A percentile compares a stretch with the other conserved stretches of the same genome.
Evolutionary conservation across 495 filamentous ascomycete genomes (phyloP).

Genomic region (Penicillium turbatum): DNA sequence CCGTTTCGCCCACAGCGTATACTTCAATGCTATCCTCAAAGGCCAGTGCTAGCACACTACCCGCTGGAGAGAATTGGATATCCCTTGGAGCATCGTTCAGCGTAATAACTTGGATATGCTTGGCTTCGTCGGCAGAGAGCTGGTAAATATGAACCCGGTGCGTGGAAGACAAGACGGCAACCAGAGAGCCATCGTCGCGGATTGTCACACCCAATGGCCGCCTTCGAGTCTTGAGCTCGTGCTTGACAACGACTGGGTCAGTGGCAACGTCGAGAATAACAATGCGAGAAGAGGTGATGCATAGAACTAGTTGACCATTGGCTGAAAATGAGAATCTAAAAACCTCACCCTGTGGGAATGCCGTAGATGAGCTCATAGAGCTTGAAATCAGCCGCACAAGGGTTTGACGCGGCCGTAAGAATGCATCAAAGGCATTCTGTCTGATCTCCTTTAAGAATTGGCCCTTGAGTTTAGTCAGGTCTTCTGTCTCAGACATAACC

Average conservation of each 20-base stretch:
- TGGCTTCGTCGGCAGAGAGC: constrained; percentile 56
- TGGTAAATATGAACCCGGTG: constrained; percentile 81
- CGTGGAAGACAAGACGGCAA: constrained; percentile 77
- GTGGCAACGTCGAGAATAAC: constrained; percentile 66
- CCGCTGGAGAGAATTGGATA: constrained; percentile 75
- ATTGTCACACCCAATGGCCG: constrained; percentile 77
- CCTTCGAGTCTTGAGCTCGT: constrained; percentile 75
- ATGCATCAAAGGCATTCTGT: constrained; percentile 76
- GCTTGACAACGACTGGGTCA: constrained; percentile 54
- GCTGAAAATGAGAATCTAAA: constrained; percentile 79
- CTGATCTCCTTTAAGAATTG: constrained; percentile 69
- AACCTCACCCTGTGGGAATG: constrained; percentile 76
- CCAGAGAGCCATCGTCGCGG: constrained; percentile 66
- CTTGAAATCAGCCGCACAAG: constrained; percentile 75
- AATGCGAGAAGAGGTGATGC: constrained; percentile 82
- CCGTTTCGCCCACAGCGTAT: constrained; percentile 62
- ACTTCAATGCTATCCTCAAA: constrained; percentile 86
- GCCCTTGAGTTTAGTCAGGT: constrained; percentile 56
- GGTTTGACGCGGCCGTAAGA: constrained; percentile 64
- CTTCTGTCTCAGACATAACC: constrained; percentile 45
- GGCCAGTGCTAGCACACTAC: constrained; percentile 77
- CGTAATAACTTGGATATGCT: constrained; percentile 62
- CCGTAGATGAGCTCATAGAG: constrained; percentile 75
- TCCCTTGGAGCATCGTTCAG: constrained; percentile 72
- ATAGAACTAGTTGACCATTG: constrained; percentile 66